Percentiles rank a stretch among this genome's conserved stretches.
Evolutionary conservation across 106 monocot species (phyloP).

Genomic region (Amphibolis antarctica): DNA sequence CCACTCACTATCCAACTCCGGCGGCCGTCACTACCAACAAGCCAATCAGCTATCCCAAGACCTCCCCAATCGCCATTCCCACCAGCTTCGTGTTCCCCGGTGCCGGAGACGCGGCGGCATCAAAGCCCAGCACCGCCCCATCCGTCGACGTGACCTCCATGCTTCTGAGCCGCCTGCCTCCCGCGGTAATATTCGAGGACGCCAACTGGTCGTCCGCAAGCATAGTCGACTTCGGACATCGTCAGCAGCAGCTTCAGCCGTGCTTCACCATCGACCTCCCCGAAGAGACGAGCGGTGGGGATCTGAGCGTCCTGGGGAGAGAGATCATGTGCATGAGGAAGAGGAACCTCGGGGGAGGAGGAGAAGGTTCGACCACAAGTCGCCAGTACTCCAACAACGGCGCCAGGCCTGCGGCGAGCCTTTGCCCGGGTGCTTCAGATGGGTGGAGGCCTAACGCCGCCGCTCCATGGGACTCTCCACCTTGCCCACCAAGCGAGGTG

Average conservation of each 20-base stretch:
- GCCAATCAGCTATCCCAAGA: constrained; percentile 9
- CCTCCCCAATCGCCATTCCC: constrained; percentile 8
- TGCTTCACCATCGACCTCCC: constrained; percentile 14
- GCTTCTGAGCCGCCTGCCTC: constrained; percentile 30
- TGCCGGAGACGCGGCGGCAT: constrained; percentile 19
- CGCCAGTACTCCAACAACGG: not conserved
- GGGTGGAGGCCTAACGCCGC: constrained; percentile 52
- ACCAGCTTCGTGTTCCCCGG: constrained; percentile 35
- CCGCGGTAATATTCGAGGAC: constrained; percentile 19
- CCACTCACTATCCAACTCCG: not conserved
- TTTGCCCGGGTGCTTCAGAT: constrained; percentile 23
- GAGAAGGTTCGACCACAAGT: not conserved
- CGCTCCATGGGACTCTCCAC: constrained; percentile 38
- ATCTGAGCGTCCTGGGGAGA: constrained; percentile 12
- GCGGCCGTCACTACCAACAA: constrained; percentile 4
- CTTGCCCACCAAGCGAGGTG: constrained; percentile 42
- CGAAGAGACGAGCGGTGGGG: constrained; percentile 11
- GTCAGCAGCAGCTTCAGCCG: constrained; percentile 22
- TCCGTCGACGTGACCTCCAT: constrained; percentile 29
- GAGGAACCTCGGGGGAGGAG: constrained; percentile 10
- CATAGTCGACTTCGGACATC: constrained; percentile 32
- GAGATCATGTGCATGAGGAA: constrained; percentile 10
- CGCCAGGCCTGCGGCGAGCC: constrained; percentile 7
- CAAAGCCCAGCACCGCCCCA: constrained; percentile 1
- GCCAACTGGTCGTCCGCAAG: constrained; percentile 11